Base-by-base conservation (phyloP, 2,329 filamentous ascomycete species). In the Aureobasidium musti region DNA sequence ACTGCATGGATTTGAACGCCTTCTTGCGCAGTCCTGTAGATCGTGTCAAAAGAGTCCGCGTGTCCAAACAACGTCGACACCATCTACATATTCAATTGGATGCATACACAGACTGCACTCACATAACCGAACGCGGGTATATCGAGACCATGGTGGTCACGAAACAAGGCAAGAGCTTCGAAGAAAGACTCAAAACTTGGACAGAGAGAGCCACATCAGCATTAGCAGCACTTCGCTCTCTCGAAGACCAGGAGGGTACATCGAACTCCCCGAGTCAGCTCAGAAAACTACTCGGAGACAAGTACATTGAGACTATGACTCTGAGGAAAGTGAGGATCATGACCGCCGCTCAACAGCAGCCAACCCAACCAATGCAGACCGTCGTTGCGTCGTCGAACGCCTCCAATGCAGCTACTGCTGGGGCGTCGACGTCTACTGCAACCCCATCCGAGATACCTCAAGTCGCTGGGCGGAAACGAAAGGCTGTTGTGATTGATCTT, bases 401-500 rank as follows among this genome's bases (percentile, higher is more conserved):
- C 17, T 45, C 41, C 13, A 23, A 35, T 47, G 39, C 39, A 33
- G 45, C 21, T n/a, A 41, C 21, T 6, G 26, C 17, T 47, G n/a
- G 41, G 19, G 28, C 8, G 5, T 10, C 41, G 8, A 6, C 5
- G 1, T 13, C 19, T 13, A 35, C 28, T 41, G 59, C 35, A 35
- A 30, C 21, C 26, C 23, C 10, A 26, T 8, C 21, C 17, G n/a
- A 28, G 1, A 2, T 43, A 26, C 30, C 45, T 43, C 59, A 52
- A 30, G 5, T 63, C 21, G 33, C 33, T 28, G 59, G 49, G 33
- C 45, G 17, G 6, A 63, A 63, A 13, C 37, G 60, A 43, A 63
- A 63, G 30, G 30, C 45, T 28, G 60, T 63, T 7, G 60, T 63
- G 14, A 61, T 61, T 49, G 39, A 61, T n/a, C 41, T 61, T 10